Evolutionary conservation across 768 basidiomycete genomes (phyloP).

Genomic region (Austroboletus eburneus): DNA sequence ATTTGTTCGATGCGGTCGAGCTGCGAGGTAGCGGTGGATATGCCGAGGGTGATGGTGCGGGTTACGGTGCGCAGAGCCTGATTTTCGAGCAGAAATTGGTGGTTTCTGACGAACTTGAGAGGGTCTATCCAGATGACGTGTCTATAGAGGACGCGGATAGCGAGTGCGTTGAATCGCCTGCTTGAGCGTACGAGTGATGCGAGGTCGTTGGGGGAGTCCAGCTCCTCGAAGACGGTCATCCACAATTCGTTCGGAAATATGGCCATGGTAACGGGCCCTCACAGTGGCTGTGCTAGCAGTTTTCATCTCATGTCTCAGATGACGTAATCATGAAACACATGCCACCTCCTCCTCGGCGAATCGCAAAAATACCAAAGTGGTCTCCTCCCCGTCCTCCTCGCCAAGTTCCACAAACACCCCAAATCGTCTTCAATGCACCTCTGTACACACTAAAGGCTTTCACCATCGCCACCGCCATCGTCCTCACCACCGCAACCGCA

Average conservation of each 20-base stretch:
- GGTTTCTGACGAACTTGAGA: slow-evolving; percentile 22
- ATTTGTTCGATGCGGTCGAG: slow-evolving; percentile 28
- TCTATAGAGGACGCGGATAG: slow-evolving; percentile 30
- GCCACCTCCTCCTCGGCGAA: background rate
- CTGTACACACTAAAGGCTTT: slow-evolving; percentile 62
- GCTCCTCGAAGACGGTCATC: slow-evolving; percentile 35
- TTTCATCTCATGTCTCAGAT: background rate
- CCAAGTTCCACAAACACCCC: background rate
- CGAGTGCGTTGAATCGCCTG: slow-evolving; percentile 30
- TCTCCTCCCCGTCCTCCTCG: background rate
- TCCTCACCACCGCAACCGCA: slow-evolving; percentile 42
- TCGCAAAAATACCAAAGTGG: background rate
- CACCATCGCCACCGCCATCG: slow-evolving; percentile 58
- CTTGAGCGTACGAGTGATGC: slow-evolving; percentile 29
- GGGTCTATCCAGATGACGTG: slow-evolving; percentile 33
- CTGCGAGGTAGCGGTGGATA: slow-evolving; percentile 19
- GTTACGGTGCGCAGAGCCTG: slow-evolving; percentile 8
- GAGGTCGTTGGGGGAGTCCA: slow-evolving; percentile 30
- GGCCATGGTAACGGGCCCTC: slow-evolving; percentile 9
- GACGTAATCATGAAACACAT: background rate
- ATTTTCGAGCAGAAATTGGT: slow-evolving; percentile 13
- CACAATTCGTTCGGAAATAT: slow-evolving; percentile 36
- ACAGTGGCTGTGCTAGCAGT: background rate
- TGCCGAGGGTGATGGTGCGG: slow-evolving; percentile 24
- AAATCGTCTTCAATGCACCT: slow-evolving; percentile 44